Evolutionary conservation across 2,329 filamentous ascomycete genomes (phyloP).

Genomic region (Fusarium albidum): DNA sequence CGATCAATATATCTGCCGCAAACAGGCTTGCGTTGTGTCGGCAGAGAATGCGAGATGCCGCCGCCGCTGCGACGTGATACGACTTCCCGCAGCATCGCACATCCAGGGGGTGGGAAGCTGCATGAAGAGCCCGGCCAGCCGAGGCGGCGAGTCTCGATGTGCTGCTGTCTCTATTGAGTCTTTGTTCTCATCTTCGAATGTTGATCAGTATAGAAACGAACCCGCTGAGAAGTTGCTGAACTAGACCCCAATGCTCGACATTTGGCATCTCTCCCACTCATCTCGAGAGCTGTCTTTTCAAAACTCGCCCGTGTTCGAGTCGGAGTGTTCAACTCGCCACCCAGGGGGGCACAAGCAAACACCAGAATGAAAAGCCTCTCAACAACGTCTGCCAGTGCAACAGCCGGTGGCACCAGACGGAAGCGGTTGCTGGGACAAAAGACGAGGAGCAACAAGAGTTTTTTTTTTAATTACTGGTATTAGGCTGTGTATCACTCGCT

Average conservation of each 20-base stretch:
- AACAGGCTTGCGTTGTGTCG: slow-evolving; percentile 24
- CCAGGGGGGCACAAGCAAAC: slow-evolving; percentile 25
- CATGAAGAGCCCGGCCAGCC: slow-evolving; percentile 1
- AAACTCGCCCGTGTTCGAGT: too few species aligned
- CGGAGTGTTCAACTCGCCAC: too few species aligned
- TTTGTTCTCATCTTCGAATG: too few species aligned
- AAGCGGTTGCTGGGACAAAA: slow-evolving; percentile 19
- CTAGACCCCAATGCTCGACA: too few species aligned
- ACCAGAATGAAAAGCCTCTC: slow-evolving; percentile 20
- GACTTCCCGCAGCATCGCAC: slow-evolving; percentile 13
- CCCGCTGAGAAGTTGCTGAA: too few species aligned
- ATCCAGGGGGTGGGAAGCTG: slow-evolving; percentile 11
- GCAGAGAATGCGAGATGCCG: slow-evolving; percentile 34
- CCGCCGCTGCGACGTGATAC: slow-evolving; percentile 34
- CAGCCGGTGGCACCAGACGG: slow-evolving; percentile 25
- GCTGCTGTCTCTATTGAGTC: too few species aligned
- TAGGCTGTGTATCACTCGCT: too few species aligned
- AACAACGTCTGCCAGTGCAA: slow-evolving; percentile 23
- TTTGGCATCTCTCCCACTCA: too few species aligned
- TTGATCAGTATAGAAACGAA: too few species aligned
- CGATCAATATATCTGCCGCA: slow-evolving; percentile 25
- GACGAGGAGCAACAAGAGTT: not conserved
- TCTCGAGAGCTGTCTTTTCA: too few species aligned
- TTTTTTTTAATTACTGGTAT: too few species aligned
- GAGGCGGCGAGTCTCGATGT: not conserved